Evolutionary conservation across 2,329 filamentous ascomycete genomes (phyloP), one percentile per base, ranked within the genome.

Genomic region (Westerdykella ornata): DNA sequence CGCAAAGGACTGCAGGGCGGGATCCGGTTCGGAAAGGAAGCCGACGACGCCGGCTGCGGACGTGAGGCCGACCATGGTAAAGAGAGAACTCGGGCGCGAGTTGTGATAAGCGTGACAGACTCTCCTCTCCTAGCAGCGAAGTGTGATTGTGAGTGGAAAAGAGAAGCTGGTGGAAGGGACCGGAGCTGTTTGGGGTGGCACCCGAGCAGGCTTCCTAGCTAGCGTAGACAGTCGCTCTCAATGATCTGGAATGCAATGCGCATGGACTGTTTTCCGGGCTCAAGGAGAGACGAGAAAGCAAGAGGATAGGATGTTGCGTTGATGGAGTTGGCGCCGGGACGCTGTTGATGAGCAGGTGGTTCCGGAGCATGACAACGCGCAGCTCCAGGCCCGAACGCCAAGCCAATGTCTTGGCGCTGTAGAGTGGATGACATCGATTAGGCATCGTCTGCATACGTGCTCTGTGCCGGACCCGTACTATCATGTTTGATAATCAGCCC

Each of bases 1-100:
- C 52, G 92, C 92, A 66, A 96, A 98, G 56, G 90, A 81, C 75
- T 88, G 89, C 68, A 98, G 82, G 69, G 94, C 88, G 43, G 85
- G 80, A 70, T 97, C 92, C 57, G 94, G 88, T 66, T 98, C 92
- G 54, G 88, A 85, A 49, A 98, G 80, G 69, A 96, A 96, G 72
- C 88, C 90, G 65, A 98, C 80, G 45, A 98, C 82, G 68, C 92
- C 92, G 54, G 87, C 90, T 54, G 92, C 92, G 56, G 90, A 96
- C 62, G 89, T 87, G 66, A 97, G 79, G 66, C 86, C 88, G 66
- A 92, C 86, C 92, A 97, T 98, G 41, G 54, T 60, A 47, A 44
- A 44, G 40, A 47, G 29, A 33, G 45, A 38, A 36, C 20, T 33
- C 9, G 32, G 32, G 15, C 14, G 41, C 41, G 34, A 38, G 19